These are phyloP conservation scores for Croton laevigatus DNA, from an alignment of 441 rosid genomes.

Conservation along the genomic window DNA sequence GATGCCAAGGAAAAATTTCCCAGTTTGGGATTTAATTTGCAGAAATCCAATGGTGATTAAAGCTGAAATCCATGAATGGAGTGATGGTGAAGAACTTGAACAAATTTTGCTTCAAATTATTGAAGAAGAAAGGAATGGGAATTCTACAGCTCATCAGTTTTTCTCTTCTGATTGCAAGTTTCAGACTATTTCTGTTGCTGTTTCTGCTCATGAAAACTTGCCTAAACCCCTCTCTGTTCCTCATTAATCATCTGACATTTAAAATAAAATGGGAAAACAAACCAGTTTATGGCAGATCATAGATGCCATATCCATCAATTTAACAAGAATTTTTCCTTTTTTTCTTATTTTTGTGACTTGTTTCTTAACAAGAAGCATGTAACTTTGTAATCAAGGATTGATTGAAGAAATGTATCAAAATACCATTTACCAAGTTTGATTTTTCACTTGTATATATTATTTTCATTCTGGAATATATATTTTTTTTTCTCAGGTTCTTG, in stretches of 20 bases:
- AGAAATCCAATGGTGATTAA: constrained; percentile 47
- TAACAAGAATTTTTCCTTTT: not conserved
- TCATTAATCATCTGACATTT: constrained; percentile 16
- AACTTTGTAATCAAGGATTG: constrained; percentile 5
- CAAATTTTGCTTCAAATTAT: constrained; percentile 37
- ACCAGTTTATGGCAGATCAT: not conserved
- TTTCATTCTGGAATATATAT: no score
- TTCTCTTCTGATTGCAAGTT: constrained; percentile 51
- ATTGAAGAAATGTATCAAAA: constrained; percentile 14
- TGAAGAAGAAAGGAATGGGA: constrained; percentile 16
- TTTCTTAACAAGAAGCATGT: not conserved
- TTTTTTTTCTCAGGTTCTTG: no score
- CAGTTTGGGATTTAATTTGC: constrained; percentile 74
- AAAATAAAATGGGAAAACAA: no score
- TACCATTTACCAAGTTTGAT: not conserved
- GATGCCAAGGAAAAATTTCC: constrained; percentile 90
- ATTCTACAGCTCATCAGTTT: constrained; percentile 6
- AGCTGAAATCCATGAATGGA: constrained; percentile 72
- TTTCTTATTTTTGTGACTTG: not conserved
- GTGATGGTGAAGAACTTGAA: constrained; percentile 64
- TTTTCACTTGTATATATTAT: not conserved
- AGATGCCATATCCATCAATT: not conserved
- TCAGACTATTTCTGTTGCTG: constrained; percentile 41
- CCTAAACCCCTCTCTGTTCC: constrained; percentile 42
- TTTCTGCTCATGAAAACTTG: constrained; percentile 37